phyloP scores from a whole-genome alignment of 1,139 yeast species.

The Magnusiomyces suaveolens region DNA sequence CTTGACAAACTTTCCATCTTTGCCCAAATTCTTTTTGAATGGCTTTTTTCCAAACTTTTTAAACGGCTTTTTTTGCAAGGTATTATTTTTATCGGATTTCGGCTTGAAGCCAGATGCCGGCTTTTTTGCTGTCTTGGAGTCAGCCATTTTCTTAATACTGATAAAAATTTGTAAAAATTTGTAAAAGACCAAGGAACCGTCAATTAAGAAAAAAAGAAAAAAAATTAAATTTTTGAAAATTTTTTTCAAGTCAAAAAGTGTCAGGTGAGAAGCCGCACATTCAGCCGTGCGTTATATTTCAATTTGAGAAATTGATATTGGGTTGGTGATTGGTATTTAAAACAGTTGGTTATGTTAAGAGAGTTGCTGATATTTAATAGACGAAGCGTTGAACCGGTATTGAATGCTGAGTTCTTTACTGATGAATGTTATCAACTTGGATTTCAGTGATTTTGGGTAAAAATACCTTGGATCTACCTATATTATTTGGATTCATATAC shows the following conservation, averaged over 20 bases:
- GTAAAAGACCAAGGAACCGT: no score
- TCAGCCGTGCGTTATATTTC: neutral
- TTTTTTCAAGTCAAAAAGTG: neutral
- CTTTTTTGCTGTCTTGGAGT: neutral
- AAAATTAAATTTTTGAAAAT: neutral
- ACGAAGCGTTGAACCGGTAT: no score
- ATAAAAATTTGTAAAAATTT: no score
- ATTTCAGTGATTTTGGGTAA: no score
- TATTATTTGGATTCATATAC: no score
- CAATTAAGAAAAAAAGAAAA: neutral
- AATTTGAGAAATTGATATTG: neutral
- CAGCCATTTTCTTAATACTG: no score
- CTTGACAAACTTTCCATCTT: neutral
- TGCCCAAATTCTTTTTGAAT: neutral
- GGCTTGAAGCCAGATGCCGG: neutral
- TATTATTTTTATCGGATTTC: neutral
- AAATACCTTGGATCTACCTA: no score
- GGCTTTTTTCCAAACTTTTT: neutral
- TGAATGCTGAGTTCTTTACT: no score
- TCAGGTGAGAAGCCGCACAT: neutral
- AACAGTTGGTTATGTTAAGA: neutral
- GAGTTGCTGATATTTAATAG: no score
- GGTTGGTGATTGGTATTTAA: neutral
- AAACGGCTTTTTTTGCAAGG: neutral
- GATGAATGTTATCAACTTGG: no score